Evolutionary conservation across 1,284 basidiomycete genomes (phyloP).

Genomic region (Coniophora puteana): DNA sequence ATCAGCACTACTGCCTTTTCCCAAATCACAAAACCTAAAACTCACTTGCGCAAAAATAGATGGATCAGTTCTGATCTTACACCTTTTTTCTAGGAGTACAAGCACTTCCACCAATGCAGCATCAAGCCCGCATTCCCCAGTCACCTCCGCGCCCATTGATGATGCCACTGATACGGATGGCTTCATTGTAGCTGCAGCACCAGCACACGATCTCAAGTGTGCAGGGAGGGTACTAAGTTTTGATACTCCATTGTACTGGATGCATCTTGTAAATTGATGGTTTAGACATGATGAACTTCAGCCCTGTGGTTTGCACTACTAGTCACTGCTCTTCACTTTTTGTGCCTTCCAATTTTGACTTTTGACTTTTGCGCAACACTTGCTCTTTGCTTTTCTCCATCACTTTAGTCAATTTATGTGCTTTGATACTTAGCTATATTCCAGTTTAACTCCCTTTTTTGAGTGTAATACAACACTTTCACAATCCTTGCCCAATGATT

Average conservation of each 20-base stretch:
- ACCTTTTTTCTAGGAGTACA: no score
- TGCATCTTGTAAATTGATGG: conserved; percentile 10
- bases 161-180: conserved; percentile 48
- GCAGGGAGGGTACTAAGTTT: conserved; percentile 38
- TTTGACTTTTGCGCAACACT: no score
- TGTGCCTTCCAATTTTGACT: conserved; percentile 31
- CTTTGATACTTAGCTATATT: no score
- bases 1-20: no score
- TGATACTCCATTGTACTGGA: conserved; percentile 5
- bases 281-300: conserved; percentile 10
- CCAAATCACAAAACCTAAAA: no score
- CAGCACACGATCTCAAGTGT: conserved; percentile 47
- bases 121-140: conserved; percentile 40
- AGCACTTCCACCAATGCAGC: conserved; percentile 38
- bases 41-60: no score
- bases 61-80: no score
- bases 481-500: no score
- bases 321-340: conserved; percentile 18
- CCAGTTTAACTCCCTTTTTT: no score
- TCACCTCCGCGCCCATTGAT: conserved; percentile 55
- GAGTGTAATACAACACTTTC: no score
- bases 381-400: no score
- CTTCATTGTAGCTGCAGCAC: conserved; percentile 62
- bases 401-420: no score
- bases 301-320: conserved; percentile 7